Evolutionary conservation across 495 filamentous ascomycete genomes (phyloP), one percentile per base, ranked within the genome.

Genomic region (Viridothelium virens): DNA sequence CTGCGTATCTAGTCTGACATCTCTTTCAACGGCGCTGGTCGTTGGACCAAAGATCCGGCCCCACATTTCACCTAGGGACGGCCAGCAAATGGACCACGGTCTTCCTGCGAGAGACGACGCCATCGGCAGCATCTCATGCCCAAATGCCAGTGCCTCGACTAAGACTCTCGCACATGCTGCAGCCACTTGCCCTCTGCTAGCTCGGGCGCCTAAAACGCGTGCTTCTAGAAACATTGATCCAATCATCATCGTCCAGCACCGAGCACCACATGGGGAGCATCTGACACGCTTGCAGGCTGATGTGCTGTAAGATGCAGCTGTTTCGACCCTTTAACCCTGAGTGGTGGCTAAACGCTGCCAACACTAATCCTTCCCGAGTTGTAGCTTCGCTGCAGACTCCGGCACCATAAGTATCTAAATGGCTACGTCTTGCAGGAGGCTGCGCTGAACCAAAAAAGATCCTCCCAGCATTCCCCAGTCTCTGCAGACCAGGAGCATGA

Each of bases 181-280:
- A 36, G 11, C 25, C 25, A 25, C 18, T 18, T 59, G 53, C 14
- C 36, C 31, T 33, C 18, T 53, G 31, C 53, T 31, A 59, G 53
- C 36, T 14, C 33, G 25, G 31, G 53, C 53, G 53, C 53, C 31
- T 59, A 59, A 33, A 10, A 10, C 5, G 7, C 6, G 53, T 18
- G 31, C 36, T 2, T 50, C 56, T 50, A n/a, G 46, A 72, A 72
- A 70, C 68, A 69, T 61, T 63, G 14, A 62, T 36, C 70, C 71
- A 72, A 72, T 70, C 63, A 53, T 41, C 9, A 10, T 61, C 34
- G 10, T 44, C 38, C 18, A 25, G 61, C 48, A n/a, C 33, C 66
- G 62, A 63, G 38, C 31, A 10, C 31, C 25, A 7, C 14, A 31
- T 36, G 11, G 18, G 31, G 53, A 14, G 11, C 53, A 59, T 59